These are phyloP conservation scores for Tubosaeta sp. DNA, from an alignment of 768 basidiomycete species.

Conservation along the genomic window DNA sequence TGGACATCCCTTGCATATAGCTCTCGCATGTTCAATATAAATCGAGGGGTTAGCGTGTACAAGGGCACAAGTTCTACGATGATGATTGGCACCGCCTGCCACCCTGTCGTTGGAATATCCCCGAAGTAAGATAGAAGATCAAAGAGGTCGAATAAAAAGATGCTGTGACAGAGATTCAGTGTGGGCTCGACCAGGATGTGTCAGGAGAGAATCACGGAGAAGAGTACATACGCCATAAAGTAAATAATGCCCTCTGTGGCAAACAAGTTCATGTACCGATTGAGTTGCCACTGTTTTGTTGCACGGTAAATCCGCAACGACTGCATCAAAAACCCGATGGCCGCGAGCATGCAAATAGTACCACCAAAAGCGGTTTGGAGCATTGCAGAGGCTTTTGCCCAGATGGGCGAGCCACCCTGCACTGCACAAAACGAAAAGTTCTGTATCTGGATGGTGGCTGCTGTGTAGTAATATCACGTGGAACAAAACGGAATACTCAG, in stretches of 20 bases:
- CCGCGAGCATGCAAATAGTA: not conserved
- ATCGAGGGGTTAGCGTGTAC: constrained; percentile 1
- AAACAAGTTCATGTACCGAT: constrained; percentile 7
- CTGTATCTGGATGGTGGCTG: not conserved
- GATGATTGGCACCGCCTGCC: not conserved
- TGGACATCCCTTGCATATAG: not conserved
- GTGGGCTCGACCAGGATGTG: no score
- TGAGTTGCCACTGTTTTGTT: constrained; percentile 1
- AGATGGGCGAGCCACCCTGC: not conserved
- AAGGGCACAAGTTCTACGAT: not conserved
- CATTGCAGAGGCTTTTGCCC: not conserved
- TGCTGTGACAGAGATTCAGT: no score
- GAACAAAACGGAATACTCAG: no score
- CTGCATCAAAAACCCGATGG: not conserved
- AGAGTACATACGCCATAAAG: not conserved
- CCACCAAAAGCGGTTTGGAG: not conserved
- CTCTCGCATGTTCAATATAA: not conserved
- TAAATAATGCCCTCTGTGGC: constrained; percentile 5
- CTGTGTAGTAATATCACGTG: no score
- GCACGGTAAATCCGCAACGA: not conserved
- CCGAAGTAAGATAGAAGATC: not conserved
- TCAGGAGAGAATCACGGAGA: no score
- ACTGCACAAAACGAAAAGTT: not conserved
- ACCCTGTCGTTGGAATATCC: not conserved
- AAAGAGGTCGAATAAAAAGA: not conserved